Evolutionary conservation across 2,329 filamentous ascomycete species (phyloP), one percentile per base, ranked within the genome.

Genomic region (Teratosphaeria viscida): DNA sequence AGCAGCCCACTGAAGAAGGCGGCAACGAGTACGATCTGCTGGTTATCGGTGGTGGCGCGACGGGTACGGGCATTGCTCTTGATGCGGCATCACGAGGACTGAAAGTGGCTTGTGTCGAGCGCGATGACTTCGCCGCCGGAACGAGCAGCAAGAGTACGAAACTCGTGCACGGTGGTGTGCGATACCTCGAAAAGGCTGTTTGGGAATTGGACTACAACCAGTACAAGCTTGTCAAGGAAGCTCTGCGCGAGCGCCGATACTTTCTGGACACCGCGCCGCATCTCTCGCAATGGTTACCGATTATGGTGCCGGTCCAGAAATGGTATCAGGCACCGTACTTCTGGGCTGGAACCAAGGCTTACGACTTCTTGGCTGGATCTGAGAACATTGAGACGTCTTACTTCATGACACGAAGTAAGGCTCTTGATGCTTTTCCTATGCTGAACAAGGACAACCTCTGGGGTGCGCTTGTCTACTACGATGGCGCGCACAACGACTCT

Each of bases 301-400:
- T 92, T 69, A 88, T 94, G 82, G 84, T 94, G 64, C 89, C 89
- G 2, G 78, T 92, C 64, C 83, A 91, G 74, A 86, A 85, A 72
- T 92, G 88, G 88, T 91, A 87, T 86, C 86, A 92, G 76, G 85
- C 85, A 16, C 89, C 89, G 5, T 89, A 90, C 74, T 89, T 87
- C 72, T 89, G 86, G 86, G 82, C 81, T 47, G 87, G 87, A 56
- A 88, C 85, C 62, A 95, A 95, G 74, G 83, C 85, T 66, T 95
- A 95, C 74, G 90, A 95, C 74, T 84, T 91, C 67, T 80, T 95
- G 64, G 90, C 90, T 67, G 90, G 90, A 14, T 87, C 86, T 49
- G 90, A 95, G 73, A 90, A 90, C 59, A 92, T 95, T 68, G 90
- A 95, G 74, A 90, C 84, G 68, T 92, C 89, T 5, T 95, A 95